Evolutionary conservation across 495 filamentous ascomycete genomes (phyloP), one percentile per base, ranked within the genome.

Genomic region (Darksidea phi): DNA sequence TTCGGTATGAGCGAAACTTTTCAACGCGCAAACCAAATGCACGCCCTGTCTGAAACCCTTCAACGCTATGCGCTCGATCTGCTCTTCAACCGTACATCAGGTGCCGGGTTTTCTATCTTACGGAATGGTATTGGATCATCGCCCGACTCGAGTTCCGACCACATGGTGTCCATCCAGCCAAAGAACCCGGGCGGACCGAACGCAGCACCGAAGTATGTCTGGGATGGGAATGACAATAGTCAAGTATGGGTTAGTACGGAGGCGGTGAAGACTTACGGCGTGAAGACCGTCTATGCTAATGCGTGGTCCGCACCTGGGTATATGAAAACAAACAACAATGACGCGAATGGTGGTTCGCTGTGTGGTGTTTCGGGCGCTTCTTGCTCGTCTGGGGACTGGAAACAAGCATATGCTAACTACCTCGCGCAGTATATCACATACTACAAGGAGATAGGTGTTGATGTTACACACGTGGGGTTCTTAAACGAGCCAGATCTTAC

Each of bases 1-100:
- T 64, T 68, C 32, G 65, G 65, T 15, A 59, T 46, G 13, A 48
- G 47, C n/a, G 61, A 68, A 36, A 61, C 65, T 28, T 68, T 68
- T 51, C 61, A 65, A 34, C 61, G 61, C 48, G 61, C 65, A 25
- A 61, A 55, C 51, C 61, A 64, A 20, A 77, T 81, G 69, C 75
- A 74, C 46, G 77, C 76, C 63, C 73, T 81, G 57, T 70, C 72
- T 12, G 71, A 70, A 63, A 61, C 60, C 12, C 75, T 78, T 61
- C 53, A 64, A 23, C 54, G 56, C 42, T 46, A 54, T 24, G 41
- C 52, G 5, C 53, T 67, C 36, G 64, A 67, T 36, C 60, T 67
- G 1, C 60, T 67, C 43, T 67, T 67, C 60, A 67, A 64, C 60
- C 46, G 21, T 2, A 64, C 59, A 13, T 57, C 60, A 28, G 64